Evolutionary conservation across 23 red algal genomes (phyloP).

Genomic region (Gracilaria domingensis): DNA sequence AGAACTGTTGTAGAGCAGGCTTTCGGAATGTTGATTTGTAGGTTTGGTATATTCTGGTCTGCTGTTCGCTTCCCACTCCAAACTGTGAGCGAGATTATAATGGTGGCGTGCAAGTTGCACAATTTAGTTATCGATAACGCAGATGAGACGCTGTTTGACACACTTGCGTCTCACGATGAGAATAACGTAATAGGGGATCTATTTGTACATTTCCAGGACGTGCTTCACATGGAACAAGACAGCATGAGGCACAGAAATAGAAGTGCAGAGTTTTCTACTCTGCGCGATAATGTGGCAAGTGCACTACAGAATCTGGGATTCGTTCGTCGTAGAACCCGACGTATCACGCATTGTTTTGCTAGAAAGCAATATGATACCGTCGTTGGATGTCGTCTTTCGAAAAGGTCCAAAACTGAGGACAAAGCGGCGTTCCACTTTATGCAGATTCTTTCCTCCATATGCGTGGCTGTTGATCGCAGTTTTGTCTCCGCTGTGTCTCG

Average conservation of each 20-base stretch:
- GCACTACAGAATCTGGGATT: no score
- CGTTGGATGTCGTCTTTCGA: no score
- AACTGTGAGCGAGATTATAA: background rate
- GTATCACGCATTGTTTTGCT: no score
- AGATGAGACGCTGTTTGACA: background rate
- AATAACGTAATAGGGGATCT: background rate
- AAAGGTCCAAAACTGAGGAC: no score
- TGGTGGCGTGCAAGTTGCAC: background rate
- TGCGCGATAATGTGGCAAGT: no score
- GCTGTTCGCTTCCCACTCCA: background rate
- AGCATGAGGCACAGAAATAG: background rate
- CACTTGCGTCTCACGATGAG: background rate
- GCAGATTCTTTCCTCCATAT: background rate
- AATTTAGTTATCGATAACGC: background rate
- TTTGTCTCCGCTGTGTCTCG: constrained; percentile 40
- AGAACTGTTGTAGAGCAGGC: background rate
- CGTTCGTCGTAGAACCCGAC: no score
- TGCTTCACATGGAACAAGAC: background rate
- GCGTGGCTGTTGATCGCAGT: constrained; percentile 38
- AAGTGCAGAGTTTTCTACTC: background rate
- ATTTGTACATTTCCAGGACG: background rate
- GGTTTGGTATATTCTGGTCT: constrained; percentile 10
- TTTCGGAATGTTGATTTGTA: background rate
- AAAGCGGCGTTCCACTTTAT: constrained; percentile 47
- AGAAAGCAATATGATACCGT: no score